These are phyloP conservation scores for Rhizopus arrhizus DNA, from an alignment of 371 early-diverging fungal species.

Conservation along the genomic window DNA sequence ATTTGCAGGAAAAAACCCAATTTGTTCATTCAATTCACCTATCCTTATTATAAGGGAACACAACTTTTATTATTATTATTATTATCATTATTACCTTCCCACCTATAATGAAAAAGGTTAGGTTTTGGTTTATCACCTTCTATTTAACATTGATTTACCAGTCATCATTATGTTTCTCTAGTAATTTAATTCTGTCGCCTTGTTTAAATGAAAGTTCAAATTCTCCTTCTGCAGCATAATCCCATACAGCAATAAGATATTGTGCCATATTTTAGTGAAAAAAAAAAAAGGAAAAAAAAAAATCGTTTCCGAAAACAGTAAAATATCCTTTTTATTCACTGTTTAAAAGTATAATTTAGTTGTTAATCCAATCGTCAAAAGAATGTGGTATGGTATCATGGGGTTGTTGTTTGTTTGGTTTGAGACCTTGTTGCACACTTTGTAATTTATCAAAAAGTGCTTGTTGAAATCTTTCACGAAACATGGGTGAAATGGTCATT, in stretches of 20 bases:
- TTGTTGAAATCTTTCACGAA: constrained; percentile 34
- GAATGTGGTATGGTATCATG: neutral
- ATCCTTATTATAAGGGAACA: neutral
- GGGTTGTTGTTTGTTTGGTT: neutral
- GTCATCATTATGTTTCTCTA: constrained; percentile 56
- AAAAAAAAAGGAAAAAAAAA: constrained; percentile 3
- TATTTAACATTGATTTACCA: constrained; percentile 29
- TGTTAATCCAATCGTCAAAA: constrained; percentile 11
- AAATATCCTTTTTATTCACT: neutral
- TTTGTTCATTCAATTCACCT: constrained; percentile 52
- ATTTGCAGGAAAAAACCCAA: constrained; percentile 59
- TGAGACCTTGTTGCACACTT: constrained; percentile 21
- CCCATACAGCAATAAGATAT: constrained; percentile 50
- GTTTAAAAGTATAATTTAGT: neutral
- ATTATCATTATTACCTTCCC: constrained; percentile 42
- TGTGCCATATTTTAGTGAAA: constrained; percentile 34
- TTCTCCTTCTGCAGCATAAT: constrained; percentile 51
- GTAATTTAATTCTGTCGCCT: constrained; percentile 47
- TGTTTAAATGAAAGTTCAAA: constrained; percentile 52
- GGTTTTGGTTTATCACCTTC: neutral
- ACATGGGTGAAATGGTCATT: constrained; percentile 45
- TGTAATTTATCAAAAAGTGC: constrained; percentile 34
- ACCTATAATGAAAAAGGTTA: constrained; percentile 29
- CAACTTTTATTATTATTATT: neutral
- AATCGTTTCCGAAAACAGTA: neutral